These are phyloP conservation scores for Globisporangium lucens DNA, from an alignment of 352 stramenopile species.

Conservation along the genomic window DNA sequence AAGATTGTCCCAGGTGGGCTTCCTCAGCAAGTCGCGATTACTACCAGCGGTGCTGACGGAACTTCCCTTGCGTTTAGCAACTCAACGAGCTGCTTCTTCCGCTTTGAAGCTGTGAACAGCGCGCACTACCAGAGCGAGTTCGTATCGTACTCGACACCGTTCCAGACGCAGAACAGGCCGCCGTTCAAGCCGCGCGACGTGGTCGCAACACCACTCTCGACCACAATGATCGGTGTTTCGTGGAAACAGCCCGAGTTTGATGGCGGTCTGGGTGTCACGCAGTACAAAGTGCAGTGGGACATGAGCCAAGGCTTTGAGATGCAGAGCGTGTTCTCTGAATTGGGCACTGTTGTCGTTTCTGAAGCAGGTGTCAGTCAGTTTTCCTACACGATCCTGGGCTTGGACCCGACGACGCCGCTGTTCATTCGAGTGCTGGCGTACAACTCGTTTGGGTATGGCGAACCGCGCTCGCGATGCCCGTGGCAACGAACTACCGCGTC, in stretches of 20 bases:
- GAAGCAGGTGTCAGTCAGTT: not conserved
- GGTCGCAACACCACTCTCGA: constrained; percentile 35
- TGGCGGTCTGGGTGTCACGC: constrained; percentile 74
- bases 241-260: constrained; percentile 71
- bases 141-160: constrained; percentile 12
- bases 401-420: constrained; percentile 52
- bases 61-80: constrained; percentile 13
- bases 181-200: constrained; percentile 31
- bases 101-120: constrained; percentile 31
- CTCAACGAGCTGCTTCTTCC: constrained; percentile 42
- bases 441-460: constrained; percentile 74
- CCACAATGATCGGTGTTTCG: constrained; percentile 44
- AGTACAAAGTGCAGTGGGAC: constrained; percentile 95
- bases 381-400: constrained; percentile 37
- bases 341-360: constrained; percentile 28
- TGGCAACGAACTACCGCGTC: constrained; percentile 51
- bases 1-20: constrained; percentile 39
- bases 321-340: constrained; percentile 59
- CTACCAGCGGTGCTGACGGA: not conserved
- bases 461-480: constrained; percentile 39
- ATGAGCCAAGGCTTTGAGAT: constrained; percentile 77
- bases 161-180: constrained; percentile 27
- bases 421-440: constrained; percentile 83
- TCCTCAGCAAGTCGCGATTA: constrained; percentile 21
- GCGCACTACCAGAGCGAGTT: constrained; percentile 33